Evolutionary conservation across 2,329 filamentous ascomycete species (phyloP).

Genomic region (Colletotrichum zoysiae): DNA sequence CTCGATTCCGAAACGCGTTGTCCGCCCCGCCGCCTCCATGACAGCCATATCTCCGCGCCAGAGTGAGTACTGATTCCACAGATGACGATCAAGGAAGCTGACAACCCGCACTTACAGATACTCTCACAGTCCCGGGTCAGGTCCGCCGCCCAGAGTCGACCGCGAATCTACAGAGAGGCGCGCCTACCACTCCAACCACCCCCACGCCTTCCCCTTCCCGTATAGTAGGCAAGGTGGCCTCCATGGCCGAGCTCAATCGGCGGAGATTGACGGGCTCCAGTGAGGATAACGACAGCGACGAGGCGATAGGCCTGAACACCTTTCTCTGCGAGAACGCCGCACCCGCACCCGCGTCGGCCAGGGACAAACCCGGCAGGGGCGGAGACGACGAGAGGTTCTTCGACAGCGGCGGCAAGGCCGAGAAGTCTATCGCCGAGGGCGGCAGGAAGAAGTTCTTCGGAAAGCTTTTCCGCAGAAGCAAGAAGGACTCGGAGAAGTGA

Average conservation of each 20-base stretch:
- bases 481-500: constrained; percentile 27
- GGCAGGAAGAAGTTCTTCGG: constrained; percentile 36
- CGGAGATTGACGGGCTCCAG: constrained; percentile 10
- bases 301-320: constrained; percentile 30
- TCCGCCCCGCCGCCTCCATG: constrained; percentile 25
- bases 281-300: constrained; percentile 15
- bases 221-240: constrained; percentile 29
- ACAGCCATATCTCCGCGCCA: constrained; percentile 13
- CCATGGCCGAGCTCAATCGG: constrained; percentile 36
- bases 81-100: neutral
- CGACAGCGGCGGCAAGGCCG: neutral
- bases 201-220: neutral
- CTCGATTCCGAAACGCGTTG: constrained; percentile 24
- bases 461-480: constrained; percentile 23
- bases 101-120: neutral
- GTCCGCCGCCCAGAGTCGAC: neutral
- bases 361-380: neutral
- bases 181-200: neutral
- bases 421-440: neutral
- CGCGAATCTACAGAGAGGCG: constrained; percentile 1
- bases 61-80: constrained; percentile 11
- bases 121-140: constrained; percentile 15
- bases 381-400: neutral
- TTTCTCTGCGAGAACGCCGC: constrained; percentile 25
- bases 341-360: neutral